A percentile compares a stretch with the other conserved stretches of the same genome.
phyloP scores from a whole-genome alignment of 164 flowering plant species.

The Cinnamomum chago region DNA sequence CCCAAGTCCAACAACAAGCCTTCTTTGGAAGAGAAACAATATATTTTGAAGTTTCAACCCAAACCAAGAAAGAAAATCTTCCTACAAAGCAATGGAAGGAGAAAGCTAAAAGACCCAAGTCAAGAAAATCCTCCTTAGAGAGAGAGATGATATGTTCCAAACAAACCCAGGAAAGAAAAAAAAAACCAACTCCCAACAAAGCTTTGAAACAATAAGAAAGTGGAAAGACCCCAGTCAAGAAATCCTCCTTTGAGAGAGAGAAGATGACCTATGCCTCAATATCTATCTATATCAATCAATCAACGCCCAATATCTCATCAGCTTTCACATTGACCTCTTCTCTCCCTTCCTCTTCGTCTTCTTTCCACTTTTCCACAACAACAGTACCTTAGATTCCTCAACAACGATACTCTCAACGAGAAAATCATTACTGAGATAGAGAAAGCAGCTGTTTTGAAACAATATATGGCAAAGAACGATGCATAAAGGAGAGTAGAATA shows the following conservation, averaged over 20 bases:
- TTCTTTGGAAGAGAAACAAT: too few relatives aligned
- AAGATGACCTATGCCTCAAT: conserved; percentile 41
- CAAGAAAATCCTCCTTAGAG: too few relatives aligned
- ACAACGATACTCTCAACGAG: conserved; percentile 48
- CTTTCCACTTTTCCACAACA: conserved; percentile 26
- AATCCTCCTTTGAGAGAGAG: too few relatives aligned
- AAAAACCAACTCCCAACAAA: background rate
- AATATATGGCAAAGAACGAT: background rate
- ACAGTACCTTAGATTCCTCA: conserved; percentile 42
- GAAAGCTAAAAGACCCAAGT: too few relatives aligned
- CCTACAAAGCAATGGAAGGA: too few relatives aligned
- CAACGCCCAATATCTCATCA: conserved; percentile 16
- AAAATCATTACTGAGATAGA: conserved; percentile 40
- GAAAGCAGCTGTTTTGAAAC: conserved; percentile 2
- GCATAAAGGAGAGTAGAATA: background rate
- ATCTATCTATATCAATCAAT: conserved; percentile 34
- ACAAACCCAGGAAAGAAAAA: background rate
- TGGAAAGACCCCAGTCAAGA: background rate
- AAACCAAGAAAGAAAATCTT: too few relatives aligned
- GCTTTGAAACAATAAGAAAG: background rate
- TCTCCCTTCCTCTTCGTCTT: conserved; percentile 12
- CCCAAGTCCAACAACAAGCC: background rate
- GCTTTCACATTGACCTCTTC: conserved; percentile 19
- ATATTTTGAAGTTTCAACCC: too few relatives aligned
- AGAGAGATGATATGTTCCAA: too few relatives aligned